Percentiles rank a stretch among this genome's conserved stretches.
These are phyloP conservation scores for Apiotrichum mycotoxinovorans DNA, from an alignment of 1,284 basidiomycete species.

Conservation along the genomic window DNA sequence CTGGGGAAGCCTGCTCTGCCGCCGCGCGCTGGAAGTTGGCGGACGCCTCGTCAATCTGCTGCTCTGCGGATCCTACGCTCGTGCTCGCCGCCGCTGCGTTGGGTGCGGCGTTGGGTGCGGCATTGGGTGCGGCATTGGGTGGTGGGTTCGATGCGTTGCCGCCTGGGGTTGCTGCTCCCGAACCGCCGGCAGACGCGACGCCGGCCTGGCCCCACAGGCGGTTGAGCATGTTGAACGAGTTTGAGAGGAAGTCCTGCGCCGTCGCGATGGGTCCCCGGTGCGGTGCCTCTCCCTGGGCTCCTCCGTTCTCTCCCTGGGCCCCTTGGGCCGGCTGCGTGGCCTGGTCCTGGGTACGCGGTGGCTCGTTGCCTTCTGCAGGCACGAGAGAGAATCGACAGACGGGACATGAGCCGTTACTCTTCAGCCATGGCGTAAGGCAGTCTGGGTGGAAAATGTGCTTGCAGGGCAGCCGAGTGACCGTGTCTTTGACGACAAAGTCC, in stretches of 20 bases:
- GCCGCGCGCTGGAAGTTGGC: not conserved
- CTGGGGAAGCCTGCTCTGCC: not conserved
- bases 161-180: no score
- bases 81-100: not conserved
- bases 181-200: not conserved
- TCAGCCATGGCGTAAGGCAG: slow-evolving; percentile 48
- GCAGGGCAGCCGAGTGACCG: slow-evolving; percentile 44
- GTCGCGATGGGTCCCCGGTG: not conserved
- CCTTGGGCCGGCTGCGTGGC: not conserved
- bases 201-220: slow-evolving; percentile 40
- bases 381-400: slow-evolving; percentile 49
- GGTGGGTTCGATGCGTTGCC: no score
- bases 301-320: not conserved
- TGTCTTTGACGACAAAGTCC: slow-evolving; percentile 41
- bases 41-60: not conserved
- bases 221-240: slow-evolving; percentile 33
- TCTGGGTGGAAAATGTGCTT: slow-evolving; percentile 48
- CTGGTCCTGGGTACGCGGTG: not conserved
- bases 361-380: slow-evolving; percentile 20
- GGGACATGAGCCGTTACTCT: slow-evolving; percentile 48
- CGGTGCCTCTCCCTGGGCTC: not conserved
- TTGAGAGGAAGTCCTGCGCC: slow-evolving; percentile 26
- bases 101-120: not conserved
- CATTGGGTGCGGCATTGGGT: no score
- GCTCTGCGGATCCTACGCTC: not conserved